Evolutionary conservation across 2,329 filamentous ascomycete species (phyloP).

Genomic region (Ceratocystis papillata): DNA sequence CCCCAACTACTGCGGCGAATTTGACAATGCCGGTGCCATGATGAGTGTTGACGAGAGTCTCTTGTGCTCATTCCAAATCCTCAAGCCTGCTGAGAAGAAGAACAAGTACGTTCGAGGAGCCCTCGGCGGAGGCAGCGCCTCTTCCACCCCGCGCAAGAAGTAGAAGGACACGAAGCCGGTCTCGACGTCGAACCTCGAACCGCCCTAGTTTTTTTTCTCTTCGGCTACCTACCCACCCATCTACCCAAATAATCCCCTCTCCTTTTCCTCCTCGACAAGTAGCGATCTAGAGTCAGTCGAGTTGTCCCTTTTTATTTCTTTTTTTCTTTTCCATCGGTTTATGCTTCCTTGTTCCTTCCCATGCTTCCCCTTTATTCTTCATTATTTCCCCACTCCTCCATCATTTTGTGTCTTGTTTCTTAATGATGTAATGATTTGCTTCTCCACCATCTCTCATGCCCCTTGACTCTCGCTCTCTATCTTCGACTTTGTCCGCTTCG

Average conservation of each 20-base stretch:
- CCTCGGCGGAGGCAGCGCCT: constrained; percentile 40
- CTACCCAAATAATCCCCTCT: not conserved
- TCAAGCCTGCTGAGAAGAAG: constrained; percentile 99
- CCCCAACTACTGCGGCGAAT: constrained; percentile 98
- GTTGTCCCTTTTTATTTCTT: not conserved
- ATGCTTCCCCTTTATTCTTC: not conserved
- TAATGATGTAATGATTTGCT: constrained; percentile 7
- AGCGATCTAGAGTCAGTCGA: not conserved
- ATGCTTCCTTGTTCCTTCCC: not conserved
- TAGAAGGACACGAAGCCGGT: constrained; percentile 21
- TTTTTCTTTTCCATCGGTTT: not conserved
- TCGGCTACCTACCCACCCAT: constrained; percentile 3
- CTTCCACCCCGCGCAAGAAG: constrained; percentile 25
- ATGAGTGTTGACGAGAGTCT: constrained; percentile 99
- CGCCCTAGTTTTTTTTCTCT: constrained; percentile 18
- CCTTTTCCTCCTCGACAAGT: not conserved
- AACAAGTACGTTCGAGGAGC: constrained; percentile 92
- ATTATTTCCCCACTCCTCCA: not conserved
- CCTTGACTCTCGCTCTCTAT: not conserved
- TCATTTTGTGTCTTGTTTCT: constrained; percentile 9
- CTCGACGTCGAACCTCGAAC: constrained; percentile 16
- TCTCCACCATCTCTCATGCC: not conserved
- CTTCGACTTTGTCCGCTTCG: constrained; percentile 7
- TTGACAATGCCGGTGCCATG: constrained; percentile 98
- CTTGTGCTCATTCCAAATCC: constrained; percentile 98